Evolutionary conservation across 116 monocot genomes (phyloP).

Genomic region (Zostera marina): DNA sequence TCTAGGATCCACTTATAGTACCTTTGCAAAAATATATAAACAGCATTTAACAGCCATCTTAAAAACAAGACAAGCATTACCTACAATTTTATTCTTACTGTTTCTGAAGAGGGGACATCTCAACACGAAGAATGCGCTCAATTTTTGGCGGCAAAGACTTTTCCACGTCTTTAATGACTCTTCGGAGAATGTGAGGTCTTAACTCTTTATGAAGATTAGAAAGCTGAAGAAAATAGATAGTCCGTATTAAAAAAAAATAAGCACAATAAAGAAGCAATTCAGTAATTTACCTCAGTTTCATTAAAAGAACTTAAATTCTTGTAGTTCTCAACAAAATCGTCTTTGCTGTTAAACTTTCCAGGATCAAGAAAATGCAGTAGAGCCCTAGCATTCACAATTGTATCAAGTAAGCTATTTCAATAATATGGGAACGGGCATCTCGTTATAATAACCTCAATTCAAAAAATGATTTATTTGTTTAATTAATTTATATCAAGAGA

Average conservation of each 20-base stretch:
- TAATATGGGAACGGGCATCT: neutral
- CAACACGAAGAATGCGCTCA: slow-evolving; percentile 93
- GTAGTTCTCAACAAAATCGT: slow-evolving; percentile 91
- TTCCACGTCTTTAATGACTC: slow-evolving; percentile 98
- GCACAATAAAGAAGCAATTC: neutral
- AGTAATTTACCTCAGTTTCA: slow-evolving; percentile 61
- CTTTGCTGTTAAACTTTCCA: slow-evolving; percentile 67
- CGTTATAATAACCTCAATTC: no score
- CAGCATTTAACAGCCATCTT: neutral
- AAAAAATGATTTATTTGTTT: no score
- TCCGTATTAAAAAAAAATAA: neutral
- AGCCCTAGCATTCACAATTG: slow-evolving; percentile 30
- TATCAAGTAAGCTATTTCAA: neutral
- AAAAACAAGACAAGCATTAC: neutral
- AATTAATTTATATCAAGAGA: slow-evolving; percentile 2
- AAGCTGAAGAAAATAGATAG: slow-evolving; percentile 36
- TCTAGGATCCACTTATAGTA: slow-evolving; percentile 99
- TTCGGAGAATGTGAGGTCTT: slow-evolving; percentile 87
- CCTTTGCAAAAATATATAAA: slow-evolving; percentile 18
- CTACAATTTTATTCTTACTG: slow-evolving; percentile 31
- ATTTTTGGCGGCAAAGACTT: slow-evolving; percentile 97
- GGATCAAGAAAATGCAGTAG: slow-evolving; percentile 95
- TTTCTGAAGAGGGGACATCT: slow-evolving; percentile 98
- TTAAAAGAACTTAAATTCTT: slow-evolving; percentile 91
- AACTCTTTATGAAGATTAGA: slow-evolving; percentile 93